These are phyloP conservation scores for Tricholomella constricta DNA, from an alignment of 768 basidiomycete genomes.

Conservation along the genomic window DNA sequence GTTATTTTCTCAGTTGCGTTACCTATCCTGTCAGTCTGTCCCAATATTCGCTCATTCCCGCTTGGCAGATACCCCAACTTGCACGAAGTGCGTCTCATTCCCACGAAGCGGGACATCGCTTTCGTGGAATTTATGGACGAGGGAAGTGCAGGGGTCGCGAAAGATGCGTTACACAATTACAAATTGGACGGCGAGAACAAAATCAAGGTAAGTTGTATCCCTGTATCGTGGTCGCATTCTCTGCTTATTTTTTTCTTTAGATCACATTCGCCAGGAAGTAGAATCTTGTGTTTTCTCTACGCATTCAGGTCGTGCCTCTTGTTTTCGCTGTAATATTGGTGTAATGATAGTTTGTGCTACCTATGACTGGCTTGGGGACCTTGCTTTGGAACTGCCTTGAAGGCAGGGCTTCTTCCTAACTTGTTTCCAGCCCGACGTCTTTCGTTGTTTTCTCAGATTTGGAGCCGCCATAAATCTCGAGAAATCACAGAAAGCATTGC, in stretches of 20 bases:
- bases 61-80: conserved; percentile 83
- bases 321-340: conserved; percentile 4
- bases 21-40: neutral
- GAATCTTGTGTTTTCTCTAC: conserved; percentile 3
- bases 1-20: conserved; percentile 80
- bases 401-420: too few relatives aligned
- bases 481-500: too few relatives aligned
- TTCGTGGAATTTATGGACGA: conserved; percentile 99
- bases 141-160: conserved; percentile 84
- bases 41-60: neutral
- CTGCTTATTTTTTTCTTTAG: conserved; percentile 32
- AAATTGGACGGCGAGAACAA: conserved; percentile 97
- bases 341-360: conserved; percentile 1
- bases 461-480: too few relatives aligned
- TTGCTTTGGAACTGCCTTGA: too few relatives aligned
- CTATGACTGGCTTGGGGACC: too few relatives aligned
- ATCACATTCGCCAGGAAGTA: conserved; percentile 79
- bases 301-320: conserved; percentile 3
- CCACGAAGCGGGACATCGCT: conserved; percentile 95
- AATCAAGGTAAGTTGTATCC: conserved; percentile 72
- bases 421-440: too few relatives aligned
- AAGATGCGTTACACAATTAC: conserved; percentile 97
- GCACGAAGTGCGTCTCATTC: conserved; percentile 97
- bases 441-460: too few relatives aligned
- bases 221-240: neutral